Percentiles rank a stretch among this genome's conserved stretches.
Conservation (phyloP, 1,139 yeast genomes). For the Scheffersomyces segobiensis region DNA sequence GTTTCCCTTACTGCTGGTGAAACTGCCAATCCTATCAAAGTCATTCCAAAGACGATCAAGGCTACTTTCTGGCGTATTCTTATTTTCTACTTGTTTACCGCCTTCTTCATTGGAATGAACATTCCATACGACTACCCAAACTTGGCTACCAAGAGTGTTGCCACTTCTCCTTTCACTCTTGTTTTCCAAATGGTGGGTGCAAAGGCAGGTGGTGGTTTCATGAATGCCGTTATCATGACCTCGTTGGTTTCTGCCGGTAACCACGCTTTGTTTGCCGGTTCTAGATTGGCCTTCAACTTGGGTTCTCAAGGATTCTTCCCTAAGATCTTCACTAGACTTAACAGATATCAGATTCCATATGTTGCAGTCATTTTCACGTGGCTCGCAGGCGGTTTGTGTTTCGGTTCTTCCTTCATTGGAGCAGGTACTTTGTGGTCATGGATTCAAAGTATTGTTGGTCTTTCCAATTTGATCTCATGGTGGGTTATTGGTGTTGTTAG, state of each 20-base stretch:
- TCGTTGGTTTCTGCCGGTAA: constrained; percentile 49
- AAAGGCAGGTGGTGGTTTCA: constrained; percentile 44
- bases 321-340: constrained; percentile 32
- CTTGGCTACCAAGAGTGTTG: constrained; percentile 38
- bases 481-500: constrained; percentile 41
- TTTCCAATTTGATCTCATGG: constrained; percentile 46
- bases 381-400: constrained; percentile 44
- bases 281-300: constrained; percentile 42
- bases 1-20: constrained; percentile 70
- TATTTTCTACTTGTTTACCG: constrained; percentile 40
- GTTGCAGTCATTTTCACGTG: constrained; percentile 43
- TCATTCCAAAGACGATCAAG: constrained; percentile 58
- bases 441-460: constrained; percentile 46
- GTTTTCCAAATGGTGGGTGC: constrained; percentile 56
- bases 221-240: constrained; percentile 47
- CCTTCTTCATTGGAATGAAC: constrained; percentile 48
- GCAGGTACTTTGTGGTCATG: constrained; percentile 47
- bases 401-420: constrained; percentile 45
- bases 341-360: constrained; percentile 39
- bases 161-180: constrained; percentile 67
- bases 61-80: constrained; percentile 57
- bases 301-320: constrained; percentile 45
- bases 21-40: constrained; percentile 56
- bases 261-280: constrained; percentile 46
- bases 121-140: constrained; percentile 43